phyloP scores from a whole-genome alignment of 2,329 filamentous ascomycete genomes.

The Teratosphaeria destructans region DNA sequence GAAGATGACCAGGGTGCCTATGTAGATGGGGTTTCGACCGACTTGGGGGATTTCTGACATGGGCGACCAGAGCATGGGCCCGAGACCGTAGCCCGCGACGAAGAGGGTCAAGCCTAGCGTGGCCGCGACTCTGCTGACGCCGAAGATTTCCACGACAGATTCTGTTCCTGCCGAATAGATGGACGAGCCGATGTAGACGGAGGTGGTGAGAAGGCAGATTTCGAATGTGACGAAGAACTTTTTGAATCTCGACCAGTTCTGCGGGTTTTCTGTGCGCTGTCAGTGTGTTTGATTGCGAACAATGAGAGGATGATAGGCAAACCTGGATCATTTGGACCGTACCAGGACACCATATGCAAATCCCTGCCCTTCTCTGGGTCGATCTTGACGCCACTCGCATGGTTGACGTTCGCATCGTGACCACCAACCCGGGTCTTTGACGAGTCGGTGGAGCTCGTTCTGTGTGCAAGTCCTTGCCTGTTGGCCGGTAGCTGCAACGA shows the following conservation, averaged over 20 bases:
- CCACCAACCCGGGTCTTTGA: conserved; percentile 15
- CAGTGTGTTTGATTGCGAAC: background rate
- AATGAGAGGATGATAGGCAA: background rate
- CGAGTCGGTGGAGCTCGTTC: conserved; percentile 8
- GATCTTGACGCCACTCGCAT: conserved; percentile 32
- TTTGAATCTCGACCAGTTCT: conserved; percentile 22
- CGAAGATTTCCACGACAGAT: conserved; percentile 34
- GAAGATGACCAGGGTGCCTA: conserved; percentile 39
- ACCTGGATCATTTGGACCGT: conserved; percentile 35
- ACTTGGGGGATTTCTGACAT: conserved; percentile 41
- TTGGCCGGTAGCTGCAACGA: conserved; percentile 3
- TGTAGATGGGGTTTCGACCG: conserved; percentile 41
- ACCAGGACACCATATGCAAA: conserved; percentile 42
- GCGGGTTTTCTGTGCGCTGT: background rate
- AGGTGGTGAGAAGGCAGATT: conserved; percentile 39
- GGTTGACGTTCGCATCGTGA: conserved; percentile 21
- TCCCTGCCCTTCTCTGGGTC: conserved; percentile 45
- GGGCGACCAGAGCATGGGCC: conserved; percentile 37
- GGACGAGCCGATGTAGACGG: conserved; percentile 42
- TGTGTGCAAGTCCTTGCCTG: background rate
- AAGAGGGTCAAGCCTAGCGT: conserved; percentile 42
- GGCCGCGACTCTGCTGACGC: conserved; percentile 35
- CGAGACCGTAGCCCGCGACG: conserved; percentile 41
- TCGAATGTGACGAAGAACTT: conserved; percentile 36
- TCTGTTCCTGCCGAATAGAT: conserved; percentile 40